A percentile compares a stretch with the other conserved stretches of the same genome.
phyloP scores from a whole-genome alignment of 495 filamentous ascomycete species.

The Lichina pygmaea region DNA sequence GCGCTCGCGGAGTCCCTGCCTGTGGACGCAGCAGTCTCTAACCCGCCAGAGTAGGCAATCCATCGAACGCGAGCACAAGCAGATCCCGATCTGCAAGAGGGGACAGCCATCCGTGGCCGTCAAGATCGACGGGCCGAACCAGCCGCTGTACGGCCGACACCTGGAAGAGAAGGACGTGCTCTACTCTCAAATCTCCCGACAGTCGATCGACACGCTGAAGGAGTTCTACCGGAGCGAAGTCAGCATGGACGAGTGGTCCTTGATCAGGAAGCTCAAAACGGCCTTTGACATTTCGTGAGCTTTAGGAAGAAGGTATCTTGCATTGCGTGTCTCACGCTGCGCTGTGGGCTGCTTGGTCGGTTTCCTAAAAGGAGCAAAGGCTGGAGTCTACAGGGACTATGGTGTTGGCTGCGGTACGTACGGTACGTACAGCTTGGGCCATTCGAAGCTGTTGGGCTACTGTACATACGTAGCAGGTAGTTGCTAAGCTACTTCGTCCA shows the following conservation, averaged over 20 bases:
- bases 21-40: neutral
- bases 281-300: slow-evolving; percentile 66
- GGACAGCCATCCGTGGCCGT: slow-evolving; percentile 88
- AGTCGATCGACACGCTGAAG: slow-evolving; percentile 84
- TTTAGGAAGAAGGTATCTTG: too few species aligned
- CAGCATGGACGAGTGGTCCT: slow-evolving; percentile 73
- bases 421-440: too few species aligned
- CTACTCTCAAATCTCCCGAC: slow-evolving; percentile 64
- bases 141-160: slow-evolving; percentile 85
- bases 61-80: slow-evolving; percentile 95
- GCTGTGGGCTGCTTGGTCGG: too few species aligned
- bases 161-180: slow-evolving; percentile 80
- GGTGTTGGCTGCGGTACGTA: too few species aligned
- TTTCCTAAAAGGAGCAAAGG: too few species aligned
- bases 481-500: too few species aligned
- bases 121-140: slow-evolving; percentile 91
- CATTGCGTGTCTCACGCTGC: too few species aligned
- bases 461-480: too few species aligned
- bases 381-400: too few species aligned
- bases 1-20: too few species aligned
- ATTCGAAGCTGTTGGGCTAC: too few species aligned
- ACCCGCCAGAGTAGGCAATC: slow-evolving; percentile 28
- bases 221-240: slow-evolving; percentile 85
- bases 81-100: slow-evolving; percentile 72
- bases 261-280: slow-evolving; percentile 81